Conservation (phyloP, 768 basidiomycete species). For the Asterophora parasitica region DNA sequence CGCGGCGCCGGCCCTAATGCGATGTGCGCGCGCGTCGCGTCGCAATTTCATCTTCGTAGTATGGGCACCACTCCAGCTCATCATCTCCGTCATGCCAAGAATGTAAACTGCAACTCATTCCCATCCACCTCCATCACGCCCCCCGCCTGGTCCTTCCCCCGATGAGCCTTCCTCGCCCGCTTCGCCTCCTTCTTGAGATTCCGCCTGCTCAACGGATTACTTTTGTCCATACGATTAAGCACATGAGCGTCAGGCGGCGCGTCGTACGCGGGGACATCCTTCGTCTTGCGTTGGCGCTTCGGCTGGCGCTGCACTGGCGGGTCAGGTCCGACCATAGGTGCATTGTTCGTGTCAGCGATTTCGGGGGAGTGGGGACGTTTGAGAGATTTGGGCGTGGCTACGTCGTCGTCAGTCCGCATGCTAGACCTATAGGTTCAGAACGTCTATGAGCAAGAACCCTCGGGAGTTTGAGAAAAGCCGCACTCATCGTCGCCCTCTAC, state of each 20-base stretch:
- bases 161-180: conserved; percentile 50
- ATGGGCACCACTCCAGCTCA: too few relatives aligned
- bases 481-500: conserved; percentile 38
- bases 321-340: conserved; percentile 8
- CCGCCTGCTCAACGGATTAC: conserved; percentile 58
- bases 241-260: conserved; percentile 44
- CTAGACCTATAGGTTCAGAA: too few relatives aligned
- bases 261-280: conserved; percentile 51
- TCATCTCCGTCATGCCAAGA: conserved; percentile 33
- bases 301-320: conserved; percentile 35
- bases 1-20: too few relatives aligned
- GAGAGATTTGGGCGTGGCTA: conserved; percentile 25
- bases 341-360: conserved; percentile 11
- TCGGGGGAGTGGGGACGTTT: conserved; percentile 36
- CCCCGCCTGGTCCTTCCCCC: conserved; percentile 20
- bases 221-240: conserved; percentile 39
- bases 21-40: too few relatives aligned
- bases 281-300: conserved; percentile 57
- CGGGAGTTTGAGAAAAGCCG: conserved; percentile 6
- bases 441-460: not conserved
- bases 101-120: conserved; percentile 42
- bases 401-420: conserved; percentile 33
- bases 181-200: conserved; percentile 63
- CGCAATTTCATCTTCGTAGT: too few relatives aligned
- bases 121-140: conserved; percentile 45